Evolutionary conservation across 2,329 filamentous ascomycete genomes (phyloP), one percentile per base, ranked within the genome.

Genomic region (Pseudogymnoascus sp.): DNA sequence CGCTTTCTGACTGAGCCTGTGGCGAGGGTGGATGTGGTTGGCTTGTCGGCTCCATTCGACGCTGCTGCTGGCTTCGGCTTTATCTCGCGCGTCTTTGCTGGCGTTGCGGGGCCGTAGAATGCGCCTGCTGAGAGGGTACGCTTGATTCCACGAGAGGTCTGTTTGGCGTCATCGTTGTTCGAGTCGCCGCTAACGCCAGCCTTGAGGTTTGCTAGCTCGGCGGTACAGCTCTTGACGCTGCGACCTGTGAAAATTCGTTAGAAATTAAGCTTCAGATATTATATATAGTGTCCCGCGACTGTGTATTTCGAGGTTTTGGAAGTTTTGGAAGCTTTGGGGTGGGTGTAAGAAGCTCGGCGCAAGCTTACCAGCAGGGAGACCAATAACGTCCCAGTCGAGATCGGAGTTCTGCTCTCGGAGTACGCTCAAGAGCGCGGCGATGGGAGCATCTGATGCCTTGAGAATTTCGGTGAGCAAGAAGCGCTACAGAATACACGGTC

Each of bases 401-500:
- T 76, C 73, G 65, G 79, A 73, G 65, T 74, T 72, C 64, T 71
- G 66, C 61, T 75, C 73, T 65, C 73, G 71, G 67, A 80, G 74
- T 64, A 80, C 68, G 65, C 72, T 71, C 66, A 76, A 74, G 66
- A 80, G 74, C 64, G 79, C 68, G 65, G 72, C 72, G 65, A 75
- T 73, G 51, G 74, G 69, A 48, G 78, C 70, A 60, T 74, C 73
- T 55, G 74, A 71, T 27, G 74, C 73, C 69, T 80, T 81, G 66
- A 81, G 72, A 65, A 80, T 76, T 67, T 81, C 79, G 66, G 77
- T 74, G 65, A 81, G 75, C 62, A 81, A 70, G 66, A 76, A 75
- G 29, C 63, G 65, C 65, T 67, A 27, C 31, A 44, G 33, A 48
- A 15, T 21, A 29, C 36, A 41, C 12, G n/a, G 39, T 61, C 36